Percentiles rank a stretch among this genome's conserved stretches.
phyloP scores from a whole-genome alignment of 257 asterid species.

The Galeopsis tetrahit region DNA sequence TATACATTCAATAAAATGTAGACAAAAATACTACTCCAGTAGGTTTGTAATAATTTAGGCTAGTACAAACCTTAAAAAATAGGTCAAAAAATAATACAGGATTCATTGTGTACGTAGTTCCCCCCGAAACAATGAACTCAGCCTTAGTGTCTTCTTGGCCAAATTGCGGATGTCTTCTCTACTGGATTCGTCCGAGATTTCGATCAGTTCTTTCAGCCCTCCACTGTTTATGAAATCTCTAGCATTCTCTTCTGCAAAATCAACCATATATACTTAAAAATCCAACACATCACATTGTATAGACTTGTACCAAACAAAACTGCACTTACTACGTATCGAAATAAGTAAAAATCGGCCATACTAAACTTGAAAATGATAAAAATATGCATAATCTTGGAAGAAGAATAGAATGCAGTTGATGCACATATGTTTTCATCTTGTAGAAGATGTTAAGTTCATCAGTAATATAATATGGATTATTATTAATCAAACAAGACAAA shows the following conservation, averaged over 20 bases:
- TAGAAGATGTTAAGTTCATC: background rate
- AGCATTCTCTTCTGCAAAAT: slow-evolving; percentile 69
- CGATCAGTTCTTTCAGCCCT: slow-evolving; percentile 62
- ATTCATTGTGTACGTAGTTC: slow-evolving; percentile 39
- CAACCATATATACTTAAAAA: slow-evolving; percentile 16
- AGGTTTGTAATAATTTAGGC: background rate
- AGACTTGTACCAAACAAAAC: background rate
- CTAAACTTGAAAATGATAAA: background rate
- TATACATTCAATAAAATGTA: slow-evolving; percentile 20
- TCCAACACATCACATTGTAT: background rate
- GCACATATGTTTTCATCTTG: too few relatives aligned
- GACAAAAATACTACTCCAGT: background rate
- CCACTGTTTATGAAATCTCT: slow-evolving; percentile 67
- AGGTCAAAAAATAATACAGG: background rate
- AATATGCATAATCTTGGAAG: background rate
- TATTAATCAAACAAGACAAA: too few relatives aligned
- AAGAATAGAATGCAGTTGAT: background rate
- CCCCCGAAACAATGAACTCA: slow-evolving; percentile 54
- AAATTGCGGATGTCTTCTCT: slow-evolving; percentile 89
- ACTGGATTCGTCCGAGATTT: slow-evolving; percentile 68
- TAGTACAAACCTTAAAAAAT: background rate
- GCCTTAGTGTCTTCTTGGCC: slow-evolving; percentile 79
- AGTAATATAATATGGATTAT: background rate
- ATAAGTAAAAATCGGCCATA: background rate
- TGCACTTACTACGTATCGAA: background rate